Conservation (phyloP, 352 stramenopile species). For the Phytopythium litorale region DNA sequence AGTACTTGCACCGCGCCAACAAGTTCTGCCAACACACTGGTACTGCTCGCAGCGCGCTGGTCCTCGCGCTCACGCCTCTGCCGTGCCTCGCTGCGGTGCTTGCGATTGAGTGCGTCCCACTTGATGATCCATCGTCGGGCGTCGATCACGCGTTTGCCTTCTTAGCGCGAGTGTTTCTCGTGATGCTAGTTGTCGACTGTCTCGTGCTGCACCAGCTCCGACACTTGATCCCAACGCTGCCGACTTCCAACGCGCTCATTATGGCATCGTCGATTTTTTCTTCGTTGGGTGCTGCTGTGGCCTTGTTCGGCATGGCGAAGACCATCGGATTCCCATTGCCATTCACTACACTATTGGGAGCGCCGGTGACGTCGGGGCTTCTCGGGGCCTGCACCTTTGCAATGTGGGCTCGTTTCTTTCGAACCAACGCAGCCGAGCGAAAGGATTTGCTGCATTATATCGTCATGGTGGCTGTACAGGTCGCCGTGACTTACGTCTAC, state of each 20-base stretch:
- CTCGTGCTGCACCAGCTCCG: not conserved
- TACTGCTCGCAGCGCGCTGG: not conserved
- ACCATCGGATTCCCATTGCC: too few relatives aligned
- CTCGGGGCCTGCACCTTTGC: slow-evolving; percentile 11
- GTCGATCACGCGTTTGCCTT: slow-evolving; percentile 20
- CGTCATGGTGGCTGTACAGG: slow-evolving; percentile 25
- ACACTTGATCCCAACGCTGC: slow-evolving; percentile 12
- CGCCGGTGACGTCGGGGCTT: not conserved
- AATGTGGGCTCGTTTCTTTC: too few relatives aligned
- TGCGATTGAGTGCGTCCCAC: slow-evolving; percentile 18
- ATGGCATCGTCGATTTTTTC: slow-evolving; percentile 5
- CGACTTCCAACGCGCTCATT: slow-evolving; percentile 3
- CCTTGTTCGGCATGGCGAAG: not conserved
- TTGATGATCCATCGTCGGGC: not conserved
- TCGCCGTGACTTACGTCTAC: slow-evolving; percentile 27
- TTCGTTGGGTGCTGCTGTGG: slow-evolving; percentile 13
- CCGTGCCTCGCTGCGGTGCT: slow-evolving; percentile 21
- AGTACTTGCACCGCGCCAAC: slow-evolving; percentile 13
- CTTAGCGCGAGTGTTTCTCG: slow-evolving; percentile 15
- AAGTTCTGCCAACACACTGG: slow-evolving; percentile 8
- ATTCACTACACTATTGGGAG: too few relatives aligned
- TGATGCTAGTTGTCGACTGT: slow-evolving; percentile 4
- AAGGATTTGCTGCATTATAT: slow-evolving; percentile 21
- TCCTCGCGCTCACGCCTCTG: slow-evolving; percentile 25
- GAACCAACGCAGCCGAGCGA: slow-evolving; percentile 3